phyloP scores from a whole-genome alignment of 2,329 filamentous ascomycete genomes.

The Colletotrichum sansevieriae region DNA sequence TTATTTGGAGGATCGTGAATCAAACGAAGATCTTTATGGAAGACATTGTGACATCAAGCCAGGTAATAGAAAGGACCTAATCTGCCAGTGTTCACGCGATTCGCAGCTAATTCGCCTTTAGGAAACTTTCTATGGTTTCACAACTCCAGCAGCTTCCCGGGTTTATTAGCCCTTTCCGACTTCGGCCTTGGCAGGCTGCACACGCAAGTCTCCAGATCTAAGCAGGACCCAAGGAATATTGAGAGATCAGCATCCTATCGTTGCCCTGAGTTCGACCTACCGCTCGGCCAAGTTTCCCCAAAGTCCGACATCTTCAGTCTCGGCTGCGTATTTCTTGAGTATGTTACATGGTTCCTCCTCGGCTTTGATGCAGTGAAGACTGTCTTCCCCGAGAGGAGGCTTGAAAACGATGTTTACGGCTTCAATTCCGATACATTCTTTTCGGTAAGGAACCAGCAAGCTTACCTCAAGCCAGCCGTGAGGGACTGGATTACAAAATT shows the following conservation, averaged over 20 bases:
- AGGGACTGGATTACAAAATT: conserved; percentile 3
- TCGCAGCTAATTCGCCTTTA: not conserved
- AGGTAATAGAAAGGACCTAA: not conserved
- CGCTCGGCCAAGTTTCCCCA: conserved; percentile 41
- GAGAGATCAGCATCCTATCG: conserved; percentile 50
- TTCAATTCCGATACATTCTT: conserved; percentile 27
- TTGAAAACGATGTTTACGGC: conserved; percentile 22
- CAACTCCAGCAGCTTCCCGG: not conserved
- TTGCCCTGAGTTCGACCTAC: conserved; percentile 54
- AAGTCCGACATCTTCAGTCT: conserved; percentile 52
- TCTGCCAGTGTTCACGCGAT: not conserved
- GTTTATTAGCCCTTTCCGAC: conserved; percentile 3
- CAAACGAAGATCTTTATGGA: conserved; percentile 20
- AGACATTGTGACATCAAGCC: conserved; percentile 32
- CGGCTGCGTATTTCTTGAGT: conserved; percentile 53
- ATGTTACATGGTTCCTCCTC: conserved; percentile 51
- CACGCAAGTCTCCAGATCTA: conserved; percentile 16
- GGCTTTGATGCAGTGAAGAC: conserved; percentile 43
- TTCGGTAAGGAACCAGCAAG: not conserved
- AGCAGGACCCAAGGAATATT: conserved; percentile 23
- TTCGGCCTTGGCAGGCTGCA: conserved; percentile 23
- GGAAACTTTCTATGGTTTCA: conserved; percentile 29
- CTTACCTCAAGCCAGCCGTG: conserved; percentile 20
- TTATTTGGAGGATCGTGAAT: conserved; percentile 6
- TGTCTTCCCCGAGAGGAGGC: conserved; percentile 29